Evolutionary conservation across 1,139 yeast genomes (phyloP).

Genomic region (Trichomonascaceae sp.): DNA sequence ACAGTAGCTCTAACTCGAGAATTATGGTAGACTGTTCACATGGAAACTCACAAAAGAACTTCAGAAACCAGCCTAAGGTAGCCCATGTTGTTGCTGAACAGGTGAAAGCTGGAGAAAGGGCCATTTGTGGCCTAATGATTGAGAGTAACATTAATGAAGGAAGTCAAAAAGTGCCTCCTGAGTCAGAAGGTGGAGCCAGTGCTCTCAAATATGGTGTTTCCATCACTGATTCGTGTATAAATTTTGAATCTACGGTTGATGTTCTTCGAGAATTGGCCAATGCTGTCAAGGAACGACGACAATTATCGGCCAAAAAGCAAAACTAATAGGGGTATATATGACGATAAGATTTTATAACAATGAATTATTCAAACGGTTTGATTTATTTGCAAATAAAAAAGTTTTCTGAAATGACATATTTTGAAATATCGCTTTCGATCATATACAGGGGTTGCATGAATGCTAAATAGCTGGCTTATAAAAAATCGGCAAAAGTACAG

Average conservation of each 20-base stretch:
- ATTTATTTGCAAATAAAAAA: not conserved
- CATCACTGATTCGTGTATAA: conserved; percentile 94
- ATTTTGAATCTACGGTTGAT: conserved; percentile 75
- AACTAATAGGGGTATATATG: not conserved
- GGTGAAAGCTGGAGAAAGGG: conserved; percentile 63
- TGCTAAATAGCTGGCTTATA: not conserved
- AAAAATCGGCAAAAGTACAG: not conserved
- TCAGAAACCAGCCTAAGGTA: conserved; percentile 90
- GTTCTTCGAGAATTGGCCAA: conserved; percentile 67
- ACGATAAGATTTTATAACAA: not conserved
- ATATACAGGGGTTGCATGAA: not conserved
- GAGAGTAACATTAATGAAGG: conserved; percentile 91
- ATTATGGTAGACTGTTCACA: conserved; percentile 98
- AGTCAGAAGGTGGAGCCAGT: conserved; percentile 60
- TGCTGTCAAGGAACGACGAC: conserved; percentile 75
- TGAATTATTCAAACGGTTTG: not conserved
- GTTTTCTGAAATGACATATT: not conserved
- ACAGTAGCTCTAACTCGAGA: conserved; percentile 42
- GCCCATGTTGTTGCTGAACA: conserved; percentile 75
- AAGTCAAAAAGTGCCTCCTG: conserved; percentile 80
- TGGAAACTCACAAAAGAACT: conserved; percentile 88
- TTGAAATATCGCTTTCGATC: not conserved
- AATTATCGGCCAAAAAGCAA: not conserved
- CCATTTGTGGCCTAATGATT: conserved; percentile 92
- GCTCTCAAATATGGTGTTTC: conserved; percentile 84